Evolutionary conservation across 2,329 filamentous ascomycete species (phyloP).

Genomic region (Arthrobotrys conoides): DNA sequence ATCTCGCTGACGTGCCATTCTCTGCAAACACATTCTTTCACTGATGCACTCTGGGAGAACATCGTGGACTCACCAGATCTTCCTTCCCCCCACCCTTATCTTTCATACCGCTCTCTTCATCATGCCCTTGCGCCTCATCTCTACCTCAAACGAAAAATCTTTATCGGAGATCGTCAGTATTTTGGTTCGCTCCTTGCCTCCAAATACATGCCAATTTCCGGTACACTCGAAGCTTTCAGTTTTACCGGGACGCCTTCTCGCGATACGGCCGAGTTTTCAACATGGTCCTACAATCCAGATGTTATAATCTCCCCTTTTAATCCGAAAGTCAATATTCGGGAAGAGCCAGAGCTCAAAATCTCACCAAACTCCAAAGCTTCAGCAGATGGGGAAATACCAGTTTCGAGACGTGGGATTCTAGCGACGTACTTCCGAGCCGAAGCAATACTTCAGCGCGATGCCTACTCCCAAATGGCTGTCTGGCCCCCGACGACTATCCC

Average conservation of each 20-base stretch:
- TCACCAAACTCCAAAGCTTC: constrained; percentile 58
- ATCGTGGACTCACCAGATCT: constrained; percentile 58
- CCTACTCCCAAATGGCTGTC: constrained; percentile 61
- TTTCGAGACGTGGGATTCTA: constrained; percentile 54
- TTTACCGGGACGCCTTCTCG: constrained; percentile 25
- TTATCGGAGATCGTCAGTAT: constrained; percentile 62
- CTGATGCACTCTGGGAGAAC: constrained; percentile 56
- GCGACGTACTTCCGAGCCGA: constrained; percentile 56
- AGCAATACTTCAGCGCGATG: constrained; percentile 51
- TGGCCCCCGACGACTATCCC: constrained; percentile 64
- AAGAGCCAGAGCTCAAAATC: constrained; percentile 60
- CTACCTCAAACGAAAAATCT: constrained; percentile 63
- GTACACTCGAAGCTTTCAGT: constrained; percentile 62
- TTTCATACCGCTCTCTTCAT: constrained; percentile 61
- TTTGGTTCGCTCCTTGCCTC: constrained; percentile 62
- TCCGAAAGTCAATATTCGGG: constrained; percentile 57
- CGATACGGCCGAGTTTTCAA: background rate
- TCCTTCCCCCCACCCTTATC: constrained; percentile 62
- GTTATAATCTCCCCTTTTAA: constrained; percentile 56
- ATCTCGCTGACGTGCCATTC: constrained; percentile 46
- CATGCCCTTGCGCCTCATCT: constrained; percentile 62
- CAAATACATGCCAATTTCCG: constrained; percentile 60
- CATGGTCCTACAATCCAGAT: constrained; percentile 59
- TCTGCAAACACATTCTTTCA: constrained; percentile 42
- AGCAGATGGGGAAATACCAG: constrained; percentile 54